Conservation (phyloP, 441 rosid genomes). For the Erodium trifolium region DNA sequence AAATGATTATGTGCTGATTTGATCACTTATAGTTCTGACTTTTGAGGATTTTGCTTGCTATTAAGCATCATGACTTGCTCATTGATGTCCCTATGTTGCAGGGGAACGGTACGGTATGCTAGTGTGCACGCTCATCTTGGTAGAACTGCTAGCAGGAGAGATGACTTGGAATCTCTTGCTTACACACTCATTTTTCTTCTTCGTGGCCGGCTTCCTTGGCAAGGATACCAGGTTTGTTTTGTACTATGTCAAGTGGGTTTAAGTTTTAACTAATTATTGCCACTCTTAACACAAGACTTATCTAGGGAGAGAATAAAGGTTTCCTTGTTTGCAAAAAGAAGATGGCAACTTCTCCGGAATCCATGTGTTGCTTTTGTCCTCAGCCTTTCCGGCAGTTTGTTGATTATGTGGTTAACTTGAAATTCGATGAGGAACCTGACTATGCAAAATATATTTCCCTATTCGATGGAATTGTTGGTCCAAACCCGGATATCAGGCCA, state of each 20-base stretch:
- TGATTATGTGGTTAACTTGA: conserved; percentile 79
- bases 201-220: conserved; percentile 93
- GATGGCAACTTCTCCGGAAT: conserved; percentile 91
- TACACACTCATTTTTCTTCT: conserved; percentile 93
- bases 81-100: conserved; percentile 17
- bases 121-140: conserved; percentile 98
- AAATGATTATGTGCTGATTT: neutral
- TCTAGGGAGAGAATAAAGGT: conserved; percentile 86
- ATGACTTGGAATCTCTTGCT: conserved; percentile 94
- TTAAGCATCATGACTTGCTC: neutral
- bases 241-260: neutral
- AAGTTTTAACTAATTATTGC: neutral
- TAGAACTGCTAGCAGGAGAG: conserved; percentile 90
- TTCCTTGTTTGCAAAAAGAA: conserved; percentile 94
- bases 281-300: neutral
- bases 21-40: neutral
- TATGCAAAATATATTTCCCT: conserved; percentile 89
- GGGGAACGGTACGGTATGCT: conserved; percentile 93
- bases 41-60: neutral
- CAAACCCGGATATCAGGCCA: conserved; percentile 79
- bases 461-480: conserved; percentile 79
- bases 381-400: conserved; percentile 75
- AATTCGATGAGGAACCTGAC: conserved; percentile 89
- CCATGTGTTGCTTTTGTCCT: conserved; percentile 75
- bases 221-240: conserved; percentile 73